Evolutionary conservation across 768 basidiomycete genomes (phyloP), one percentile per base, ranked within the genome.

Genomic region (Ramaria sp.): DNA sequence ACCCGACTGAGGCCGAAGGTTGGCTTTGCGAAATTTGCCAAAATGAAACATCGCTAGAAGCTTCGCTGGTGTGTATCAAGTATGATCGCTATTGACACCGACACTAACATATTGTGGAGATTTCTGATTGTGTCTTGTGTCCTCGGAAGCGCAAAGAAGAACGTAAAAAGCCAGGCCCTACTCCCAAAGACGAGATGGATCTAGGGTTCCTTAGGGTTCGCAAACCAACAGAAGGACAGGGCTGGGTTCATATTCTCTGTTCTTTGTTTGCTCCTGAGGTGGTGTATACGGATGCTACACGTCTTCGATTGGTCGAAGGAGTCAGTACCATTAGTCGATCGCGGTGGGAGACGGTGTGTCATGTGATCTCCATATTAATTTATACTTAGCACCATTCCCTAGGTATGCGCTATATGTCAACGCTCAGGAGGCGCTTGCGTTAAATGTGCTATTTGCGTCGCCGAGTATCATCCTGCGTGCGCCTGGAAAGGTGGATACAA

Each of bases 211-310:
- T 93, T 55, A 77, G 89, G 53, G 80, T 82, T 39, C 82, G 80
- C 64, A 95, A 94, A 63, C 89, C 89, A 6, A 95, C 93, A 0
- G 93, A 96, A 70, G 89, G 90, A 9, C 85, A 90, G 66, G 84
- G 86, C 54, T 96, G 93, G 93, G 83, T 82, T 0, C 95, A 98
- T 65, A 74, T 93, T 30, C 69, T 96, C 3, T 98, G 95, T 70
- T 80, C 93, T 2, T 81, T 88, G 0, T 97, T 91, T 69, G 79
- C 82, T 27, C 84, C 85, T 3, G 94, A 97, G 62, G 70, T 93
- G n/a, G 75, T 70, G 3, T 95, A 87, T 65, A 82, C 87, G 22
- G 86, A 94, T 61, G 79, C 88, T 0, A 64, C 72, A 5, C 77
- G 77, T 13, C 71, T 97, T 43, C 81, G 83, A 36, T 68, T 83